Evolutionary conservation across 345 rosid genomes (phyloP), one percentile per base, ranked within the genome.

Genomic region (Boechera stricta): DNA sequence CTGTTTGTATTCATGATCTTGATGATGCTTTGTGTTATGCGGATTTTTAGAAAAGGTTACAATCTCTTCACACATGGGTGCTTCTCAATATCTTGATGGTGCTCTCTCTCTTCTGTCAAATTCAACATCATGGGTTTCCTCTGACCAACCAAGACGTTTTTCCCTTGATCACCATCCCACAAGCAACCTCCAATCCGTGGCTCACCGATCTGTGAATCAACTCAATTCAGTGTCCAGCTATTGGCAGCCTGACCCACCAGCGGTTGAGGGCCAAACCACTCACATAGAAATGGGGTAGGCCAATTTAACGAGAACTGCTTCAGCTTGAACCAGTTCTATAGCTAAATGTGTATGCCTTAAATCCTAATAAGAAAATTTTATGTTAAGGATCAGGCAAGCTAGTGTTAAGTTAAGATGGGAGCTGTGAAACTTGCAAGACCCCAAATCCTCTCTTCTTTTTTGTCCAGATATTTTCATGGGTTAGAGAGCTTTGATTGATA

Each of bases 41-140:
- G 86, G 89, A 68, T 74, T 54, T 80, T 15, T 29, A 75, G 92
- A 84, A 75, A 88, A 84, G 79, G 75, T 90, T n/a, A 67, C 81
- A 49, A 69, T 87, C 73, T 83, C 97, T 38, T 72, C 85, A 67
- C 84, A 80, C 56, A 80, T 78, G 85, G 91, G 84, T 73, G 75
- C 79, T 21, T 63, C 92, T 31, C 93, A 83, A 79, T 90, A 89
- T 67, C 67, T 86, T 82, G 93, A 89, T 59, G 86, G 93, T 92
- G 98, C 97, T 94, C 98, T 92, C 98, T 94, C 98, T 94, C 97
- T 94, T 94, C 97, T 94, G 98, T 94, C 98, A 94, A 77, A 71
- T 64, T 87, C 87, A 57, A 87, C 84, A 68, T 72, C 94, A 44
- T 82, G 87, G 84, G 85, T 80, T 59, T 76, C 86, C 10, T 70